Evolutionary conservation across 129 eudicot genomes (phyloP).

Genomic region (Centella asiatica): DNA sequence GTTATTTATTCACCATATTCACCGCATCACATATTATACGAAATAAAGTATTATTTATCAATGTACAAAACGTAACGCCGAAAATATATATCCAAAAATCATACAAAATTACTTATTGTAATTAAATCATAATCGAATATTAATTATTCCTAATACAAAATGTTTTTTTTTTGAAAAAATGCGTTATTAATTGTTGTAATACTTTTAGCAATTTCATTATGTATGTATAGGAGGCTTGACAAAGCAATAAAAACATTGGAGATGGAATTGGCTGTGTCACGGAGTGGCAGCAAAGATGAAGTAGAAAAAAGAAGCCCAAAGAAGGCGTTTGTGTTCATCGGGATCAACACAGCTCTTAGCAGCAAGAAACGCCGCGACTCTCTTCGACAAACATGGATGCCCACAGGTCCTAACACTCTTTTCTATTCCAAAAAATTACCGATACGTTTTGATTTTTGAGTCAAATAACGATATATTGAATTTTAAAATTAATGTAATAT

Average conservation of each 20-base stretch:
- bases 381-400: conserved; percentile 85
- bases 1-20: background rate
- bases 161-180: background rate
- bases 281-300: conserved; percentile 17
- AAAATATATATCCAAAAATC: too few species aligned
- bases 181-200: background rate
- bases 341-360: conserved; percentile 81
- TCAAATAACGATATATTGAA: too few species aligned
- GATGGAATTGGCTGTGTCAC: conserved; percentile 36
- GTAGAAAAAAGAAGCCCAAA: conserved; percentile 17
- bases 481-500: too few species aligned
- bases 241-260: conserved; percentile 45
- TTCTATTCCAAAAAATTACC: background rate
- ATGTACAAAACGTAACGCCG: too few species aligned
- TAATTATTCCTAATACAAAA: too few species aligned
- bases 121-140: too few species aligned
- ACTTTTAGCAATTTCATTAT: background rate
- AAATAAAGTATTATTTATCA: too few species aligned
- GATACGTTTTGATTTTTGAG: background rate
- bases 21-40: too few species aligned
- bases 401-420: conserved; percentile 32
- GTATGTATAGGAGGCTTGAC: conserved; percentile 37
- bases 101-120: too few species aligned
- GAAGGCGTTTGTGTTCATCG: conserved; percentile 62
- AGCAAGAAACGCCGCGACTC: conserved; percentile 80